phyloP scores from a whole-genome alignment of 2,329 filamentous ascomycete genomes.

The Talaromyces sp. region DNA sequence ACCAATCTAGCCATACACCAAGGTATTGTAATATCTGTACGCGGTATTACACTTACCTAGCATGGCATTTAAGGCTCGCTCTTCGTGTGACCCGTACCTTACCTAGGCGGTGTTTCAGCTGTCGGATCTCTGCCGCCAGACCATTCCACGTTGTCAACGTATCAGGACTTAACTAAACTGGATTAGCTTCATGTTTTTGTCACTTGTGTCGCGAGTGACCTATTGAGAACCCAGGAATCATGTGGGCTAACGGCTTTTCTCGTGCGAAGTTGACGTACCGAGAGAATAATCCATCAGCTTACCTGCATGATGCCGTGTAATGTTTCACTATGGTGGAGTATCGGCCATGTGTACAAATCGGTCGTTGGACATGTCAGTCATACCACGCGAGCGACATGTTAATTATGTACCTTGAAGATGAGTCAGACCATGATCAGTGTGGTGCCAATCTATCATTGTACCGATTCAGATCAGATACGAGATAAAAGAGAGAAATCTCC shows the following conservation, averaged over 20 bases:
- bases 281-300: background rate
- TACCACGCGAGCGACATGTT: no score
- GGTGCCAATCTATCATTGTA: background rate
- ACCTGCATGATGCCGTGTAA: background rate
- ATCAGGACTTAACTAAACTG: background rate
- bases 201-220: background rate
- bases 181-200: background rate
- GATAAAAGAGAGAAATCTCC: background rate
- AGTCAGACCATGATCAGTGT: background rate
- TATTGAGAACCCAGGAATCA: background rate
- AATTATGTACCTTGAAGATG: background rate
- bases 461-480: background rate
- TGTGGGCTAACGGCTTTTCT: background rate
- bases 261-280: background rate
- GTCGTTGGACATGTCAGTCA: background rate
- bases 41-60: background rate
- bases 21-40: background rate
- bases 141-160: background rate
- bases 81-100: background rate
- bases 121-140: background rate
- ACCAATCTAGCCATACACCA: conserved; percentile 26
- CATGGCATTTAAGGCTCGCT: background rate
- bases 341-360: background rate
- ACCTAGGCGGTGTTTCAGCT: background rate
- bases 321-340: background rate